Evolutionary conservation across 352 stramenopile genomes (phyloP), one percentile per base, ranked within the genome.

Genomic region (Globisporangium paroecandrum): DNA sequence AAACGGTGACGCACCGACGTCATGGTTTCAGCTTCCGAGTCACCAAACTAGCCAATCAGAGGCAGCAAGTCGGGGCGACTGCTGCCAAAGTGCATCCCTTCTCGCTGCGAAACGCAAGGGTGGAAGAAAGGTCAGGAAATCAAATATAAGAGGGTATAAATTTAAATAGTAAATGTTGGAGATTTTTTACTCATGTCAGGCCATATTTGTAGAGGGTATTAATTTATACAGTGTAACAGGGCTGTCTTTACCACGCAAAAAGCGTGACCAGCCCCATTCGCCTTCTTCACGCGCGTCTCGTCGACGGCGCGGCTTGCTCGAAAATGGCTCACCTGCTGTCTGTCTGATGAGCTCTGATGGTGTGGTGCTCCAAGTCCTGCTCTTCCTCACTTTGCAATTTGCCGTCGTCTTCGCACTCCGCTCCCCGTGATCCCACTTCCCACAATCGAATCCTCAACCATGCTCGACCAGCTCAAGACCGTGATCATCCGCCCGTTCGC

Each of bases 401-500:
- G 18, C 75, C 49, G 51, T 13, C 49, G 12, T 2, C 29, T 12
- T 4, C 24, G 7, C 41, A 51, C 10, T 24, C n/a, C 8, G 5
- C 22, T 20, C 5, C 56, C 38, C 65, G 49, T 54, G 8, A 49
- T 49, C 41, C 41, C 18, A 24, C 18, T 49, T 49, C 8, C 47
- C 4, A 0, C 13, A 46, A 46, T 18, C 20, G 15, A 38, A n/a
- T 49, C 8, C 43, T 29, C 15, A n/a, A 69, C 10, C n/a, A 92
- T 92, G 83, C 72, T 92, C 66, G 80, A 92, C 74, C 80, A 89
- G 68, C 73, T 92, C 70, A 92, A 92, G 79, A 79, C 77, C 73
- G 80, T 87, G 43, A 73, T 91, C 51, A 54, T 75, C 10, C 71
- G 73, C 60, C 72, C 78, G 9, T 58, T 78, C 60, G 62, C 65